Evolutionary conservation across 495 filamentous ascomycete species (phyloP).

Genomic region (Cladorrhinum samala): DNA sequence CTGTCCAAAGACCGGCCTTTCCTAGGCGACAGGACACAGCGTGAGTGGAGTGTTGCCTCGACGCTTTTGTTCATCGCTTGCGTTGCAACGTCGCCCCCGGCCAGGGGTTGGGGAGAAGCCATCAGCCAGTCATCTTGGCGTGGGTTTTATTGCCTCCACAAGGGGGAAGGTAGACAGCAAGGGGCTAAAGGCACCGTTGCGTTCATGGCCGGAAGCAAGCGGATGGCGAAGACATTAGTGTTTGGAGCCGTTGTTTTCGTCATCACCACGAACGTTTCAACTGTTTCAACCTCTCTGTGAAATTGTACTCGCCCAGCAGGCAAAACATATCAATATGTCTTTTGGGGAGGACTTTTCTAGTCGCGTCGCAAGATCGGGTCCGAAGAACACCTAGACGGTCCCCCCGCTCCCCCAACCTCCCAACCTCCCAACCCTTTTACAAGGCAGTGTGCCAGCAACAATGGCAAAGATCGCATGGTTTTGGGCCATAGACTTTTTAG

Average conservation of each 20-base stretch:
- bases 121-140: not conserved
- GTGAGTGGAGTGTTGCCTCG: constrained; percentile 3
- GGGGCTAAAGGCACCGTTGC: not conserved
- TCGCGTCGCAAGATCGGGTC: too few relatives aligned
- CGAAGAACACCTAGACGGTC: too few relatives aligned
- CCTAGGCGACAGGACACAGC: constrained; percentile 5
- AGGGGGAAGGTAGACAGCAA: constrained; percentile 4
- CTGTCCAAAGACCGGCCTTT: constrained; percentile 5
- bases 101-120: not conserved
- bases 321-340: too few relatives aligned
- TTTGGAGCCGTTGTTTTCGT: constrained; percentile 1
- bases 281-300: constrained; percentile 1
- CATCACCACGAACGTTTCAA: constrained; percentile 11
- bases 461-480: not conserved
- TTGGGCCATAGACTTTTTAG: not conserved
- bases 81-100: constrained; percentile 12
- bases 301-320: too few relatives aligned
- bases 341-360: too few relatives aligned
- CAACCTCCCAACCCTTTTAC: not conserved
- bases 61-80: constrained; percentile 8
- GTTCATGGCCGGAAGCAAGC: constrained; percentile 6
- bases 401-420: too few relatives aligned
- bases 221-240: not conserved
- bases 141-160: constrained; percentile 6
- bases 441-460: not conserved